phyloP scores from a whole-genome alignment of 2,329 filamentous ascomycete genomes.

The Cladosporium sp. region DNA sequence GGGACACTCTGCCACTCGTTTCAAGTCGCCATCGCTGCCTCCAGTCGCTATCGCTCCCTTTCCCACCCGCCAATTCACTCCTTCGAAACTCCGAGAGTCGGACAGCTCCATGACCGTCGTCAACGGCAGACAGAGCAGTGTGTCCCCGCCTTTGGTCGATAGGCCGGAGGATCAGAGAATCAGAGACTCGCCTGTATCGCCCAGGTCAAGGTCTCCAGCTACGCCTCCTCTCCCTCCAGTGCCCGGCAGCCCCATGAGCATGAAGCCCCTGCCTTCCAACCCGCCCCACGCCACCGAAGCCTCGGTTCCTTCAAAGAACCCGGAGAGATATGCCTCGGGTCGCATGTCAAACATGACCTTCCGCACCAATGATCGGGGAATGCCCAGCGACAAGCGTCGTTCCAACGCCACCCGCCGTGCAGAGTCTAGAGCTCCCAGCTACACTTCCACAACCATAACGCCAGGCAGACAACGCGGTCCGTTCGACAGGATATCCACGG shows the following conservation, averaged over 20 bases:
- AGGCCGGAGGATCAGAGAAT: not conserved
- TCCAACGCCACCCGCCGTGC: constrained; percentile 7
- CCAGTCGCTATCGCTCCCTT: not conserved
- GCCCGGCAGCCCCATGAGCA: constrained; percentile 6
- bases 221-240: constrained; percentile 4
- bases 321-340: not conserved
- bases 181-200: constrained; percentile 7
- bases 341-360: not conserved
- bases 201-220: not conserved
- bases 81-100: not conserved
- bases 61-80: not conserved
- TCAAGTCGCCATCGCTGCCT: constrained; percentile 5
- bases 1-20: not conserved
- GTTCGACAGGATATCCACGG: constrained; percentile 8
- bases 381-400: not conserved
- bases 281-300: not conserved
- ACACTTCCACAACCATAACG: constrained; percentile 1
- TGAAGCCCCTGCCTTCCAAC: constrained; percentile 3
- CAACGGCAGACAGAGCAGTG: not conserved
- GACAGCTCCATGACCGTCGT: not conserved
- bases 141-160: not conserved
- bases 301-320: constrained; percentile 1
- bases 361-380: not conserved
- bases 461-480: not conserved
- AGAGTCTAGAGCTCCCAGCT: constrained; percentile 5